These are phyloP conservation scores for Fragaria ananassa DNA, from an alignment of 306 rosid species.

Conservation along the genomic window DNA sequence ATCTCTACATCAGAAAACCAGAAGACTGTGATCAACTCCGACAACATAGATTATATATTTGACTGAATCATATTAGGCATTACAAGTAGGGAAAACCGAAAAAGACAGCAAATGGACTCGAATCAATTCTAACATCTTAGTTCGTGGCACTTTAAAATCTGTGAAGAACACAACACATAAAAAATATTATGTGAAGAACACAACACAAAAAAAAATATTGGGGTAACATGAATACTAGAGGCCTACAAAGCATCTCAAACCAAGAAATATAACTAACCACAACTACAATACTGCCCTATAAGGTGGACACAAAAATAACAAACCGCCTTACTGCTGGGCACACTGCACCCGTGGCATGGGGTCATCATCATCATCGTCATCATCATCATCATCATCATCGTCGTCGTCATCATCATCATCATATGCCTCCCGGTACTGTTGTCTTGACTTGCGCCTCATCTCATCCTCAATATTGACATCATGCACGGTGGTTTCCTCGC, in stretches of 20 bases:
- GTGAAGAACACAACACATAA: neutral
- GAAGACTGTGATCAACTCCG: neutral
- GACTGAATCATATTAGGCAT: neutral
- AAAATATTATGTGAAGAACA: too few species aligned
- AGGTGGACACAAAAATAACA: neutral
- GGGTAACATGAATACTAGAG: neutral
- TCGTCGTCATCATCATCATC: constrained; percentile 39
- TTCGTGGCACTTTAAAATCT: neutral
- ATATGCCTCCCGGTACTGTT: constrained; percentile 46
- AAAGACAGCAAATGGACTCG: neutral
- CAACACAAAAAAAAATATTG: neutral
- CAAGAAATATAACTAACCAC: too few species aligned
- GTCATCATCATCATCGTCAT: constrained; percentile 40
- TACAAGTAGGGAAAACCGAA: neutral
- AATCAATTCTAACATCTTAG: neutral
- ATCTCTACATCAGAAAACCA: neutral
- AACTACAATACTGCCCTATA: neutral
- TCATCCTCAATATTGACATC: constrained; percentile 62
- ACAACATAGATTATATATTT: neutral
- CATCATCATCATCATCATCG: neutral
- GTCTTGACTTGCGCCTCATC: constrained; percentile 53
- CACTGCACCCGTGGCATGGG: constrained; percentile 56
- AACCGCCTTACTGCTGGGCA: constrained; percentile 53
- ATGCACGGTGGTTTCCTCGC: constrained; percentile 62
- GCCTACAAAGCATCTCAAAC: constrained; percentile 1